phyloP scores from a whole-genome alignment of 1,139 yeast genomes.

The Geotrichum bryndzae region DNA sequence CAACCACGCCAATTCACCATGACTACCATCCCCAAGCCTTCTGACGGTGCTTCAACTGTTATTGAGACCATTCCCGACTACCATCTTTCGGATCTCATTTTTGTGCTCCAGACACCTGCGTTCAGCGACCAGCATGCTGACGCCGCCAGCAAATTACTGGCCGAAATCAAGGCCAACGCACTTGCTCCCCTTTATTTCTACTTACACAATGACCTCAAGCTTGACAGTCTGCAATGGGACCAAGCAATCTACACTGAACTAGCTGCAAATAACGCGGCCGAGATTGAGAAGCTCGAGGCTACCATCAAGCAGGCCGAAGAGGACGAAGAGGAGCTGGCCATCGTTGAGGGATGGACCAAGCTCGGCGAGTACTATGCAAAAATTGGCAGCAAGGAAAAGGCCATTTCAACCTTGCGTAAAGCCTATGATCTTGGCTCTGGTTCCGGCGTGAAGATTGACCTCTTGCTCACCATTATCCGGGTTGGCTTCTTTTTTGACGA shows the following conservation, averaged over 20 bases:
- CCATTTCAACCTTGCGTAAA: slow-evolving; percentile 63
- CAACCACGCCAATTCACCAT: neutral
- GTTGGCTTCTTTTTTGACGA: slow-evolving; percentile 85
- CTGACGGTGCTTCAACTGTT: slow-evolving; percentile 17
- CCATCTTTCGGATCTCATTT: slow-evolving; percentile 70
- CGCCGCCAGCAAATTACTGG: slow-evolving; percentile 45
- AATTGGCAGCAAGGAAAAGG: slow-evolving; percentile 74
- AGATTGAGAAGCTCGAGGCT: slow-evolving; percentile 52
- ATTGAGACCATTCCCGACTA: slow-evolving; percentile 61
- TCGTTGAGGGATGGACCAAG: slow-evolving; percentile 66
- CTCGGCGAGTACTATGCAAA: slow-evolving; percentile 84
- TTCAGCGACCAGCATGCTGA: slow-evolving; percentile 39
- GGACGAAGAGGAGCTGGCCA: slow-evolving; percentile 86
- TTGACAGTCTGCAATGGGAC: slow-evolving; percentile 46
- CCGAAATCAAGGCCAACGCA: slow-evolving; percentile 51
- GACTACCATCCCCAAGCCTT: slow-evolving; percentile 13
- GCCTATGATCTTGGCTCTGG: slow-evolving; percentile 78
- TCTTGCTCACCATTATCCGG: slow-evolving; percentile 71
- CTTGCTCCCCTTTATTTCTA: slow-evolving; percentile 84
- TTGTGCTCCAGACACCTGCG: slow-evolving; percentile 47
- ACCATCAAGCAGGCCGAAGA: slow-evolving; percentile 69
- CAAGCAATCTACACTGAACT: slow-evolving; percentile 49
- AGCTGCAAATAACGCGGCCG: slow-evolving; percentile 47
- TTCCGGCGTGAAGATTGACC: slow-evolving; percentile 85
- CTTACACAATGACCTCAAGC: slow-evolving; percentile 46